Base-by-base conservation (phyloP, 2,329 filamentous ascomycete genomes). In the Aspergillus ruber region DNA sequence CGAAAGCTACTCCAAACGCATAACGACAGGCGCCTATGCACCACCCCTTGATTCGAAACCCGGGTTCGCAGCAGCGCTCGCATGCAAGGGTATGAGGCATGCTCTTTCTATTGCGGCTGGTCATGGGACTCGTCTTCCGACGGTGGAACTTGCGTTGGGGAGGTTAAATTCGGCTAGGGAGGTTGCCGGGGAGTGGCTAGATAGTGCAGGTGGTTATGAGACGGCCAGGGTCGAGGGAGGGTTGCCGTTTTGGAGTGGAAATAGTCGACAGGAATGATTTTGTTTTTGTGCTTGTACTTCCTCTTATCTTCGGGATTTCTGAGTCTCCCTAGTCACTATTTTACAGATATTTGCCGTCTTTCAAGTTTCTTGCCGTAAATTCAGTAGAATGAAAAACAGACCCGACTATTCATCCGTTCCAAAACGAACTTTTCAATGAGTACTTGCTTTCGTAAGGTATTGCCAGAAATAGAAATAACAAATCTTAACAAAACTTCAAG, bases 21-120 rank as follows among this genome's bases (percentile, higher is more conserved):
- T 57, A 2, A 57, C 55, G 4, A 51, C 43, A 7, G 55, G 55
- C 0, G 32, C 52, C 3, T 57, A 57, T 47, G 55, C 55, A 35
- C 55, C 55, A 4, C 44, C 49, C 0, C 18, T 50, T 9, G 51
- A 50, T 3, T 44, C 42, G 9, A 10, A 38, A 20, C 51, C 54
- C 0, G 54, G 52, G 3, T 56, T 58, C 47, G 41, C 46, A 12
- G 50, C 50, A 3, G 47, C 52, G 4, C 49, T 55, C 23, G 54
- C 56, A 20, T 20, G 20, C 20, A 20, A 20, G 41, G 54, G 56
- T 40, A 51, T 51, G 39, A 44, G 39, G 9, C 52, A 58, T 29
- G 53, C 56, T 39, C 10, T n/a, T 6, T 13, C 33, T 13, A 36
- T 36, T 36, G 33, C 33, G 33, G 7, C 4, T n/a, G 12, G 15